A percentile compares a stretch with the other conserved stretches of the same genome.
phyloP scores from a whole-genome alignment of 371 early-diverging fungal species.

The Homolaphlyctis polyrhiza region DNA sequence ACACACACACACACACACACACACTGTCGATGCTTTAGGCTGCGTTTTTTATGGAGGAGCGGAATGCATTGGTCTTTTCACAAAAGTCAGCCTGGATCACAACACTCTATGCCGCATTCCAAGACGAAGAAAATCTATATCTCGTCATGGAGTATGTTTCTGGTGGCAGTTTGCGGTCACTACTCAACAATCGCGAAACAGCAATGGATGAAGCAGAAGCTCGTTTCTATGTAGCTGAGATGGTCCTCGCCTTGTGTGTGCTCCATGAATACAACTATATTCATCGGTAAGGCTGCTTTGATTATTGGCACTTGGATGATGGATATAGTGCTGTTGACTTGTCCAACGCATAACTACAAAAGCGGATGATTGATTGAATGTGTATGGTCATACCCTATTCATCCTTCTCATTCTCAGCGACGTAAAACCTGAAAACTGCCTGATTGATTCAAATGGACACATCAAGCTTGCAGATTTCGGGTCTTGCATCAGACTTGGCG shows the following conservation, averaged over 20 bases:
- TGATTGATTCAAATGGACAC: conserved; percentile 58
- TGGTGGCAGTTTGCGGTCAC: conserved; percentile 50
- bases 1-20: no score
- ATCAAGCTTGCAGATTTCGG: conserved; percentile 73
- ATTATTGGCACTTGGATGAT: background rate
- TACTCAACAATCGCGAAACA: conserved; percentile 38
- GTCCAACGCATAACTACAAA: conserved; percentile 7
- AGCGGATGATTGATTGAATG: conserved; percentile 18
- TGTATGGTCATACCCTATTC: no score
- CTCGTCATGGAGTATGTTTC: conserved; percentile 70
- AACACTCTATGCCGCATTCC: conserved; percentile 56
- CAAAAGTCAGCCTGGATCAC: conserved; percentile 73
- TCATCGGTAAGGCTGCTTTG: conserved; percentile 31
- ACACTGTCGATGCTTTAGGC: conserved; percentile 51
- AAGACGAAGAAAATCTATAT: conserved; percentile 64
- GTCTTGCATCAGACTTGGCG: conserved; percentile 44
- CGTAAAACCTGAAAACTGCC: conserved; percentile 68
- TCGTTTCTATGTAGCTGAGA: conserved; percentile 54
- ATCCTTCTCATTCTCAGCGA: conserved; percentile 60
- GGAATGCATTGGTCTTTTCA: conserved; percentile 70
- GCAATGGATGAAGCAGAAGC: conserved; percentile 47
- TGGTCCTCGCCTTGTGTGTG: conserved; percentile 53
- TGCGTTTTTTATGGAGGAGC: conserved; percentile 86
- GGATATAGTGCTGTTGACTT: background rate
- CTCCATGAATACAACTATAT: conserved; percentile 48